Percentiles rank a stretch among this genome's conserved stretches.
These are phyloP conservation scores for Hyaloscypha hepaticicola DNA, from an alignment of 495 filamentous ascomycete genomes.

Conservation along the genomic window DNA sequence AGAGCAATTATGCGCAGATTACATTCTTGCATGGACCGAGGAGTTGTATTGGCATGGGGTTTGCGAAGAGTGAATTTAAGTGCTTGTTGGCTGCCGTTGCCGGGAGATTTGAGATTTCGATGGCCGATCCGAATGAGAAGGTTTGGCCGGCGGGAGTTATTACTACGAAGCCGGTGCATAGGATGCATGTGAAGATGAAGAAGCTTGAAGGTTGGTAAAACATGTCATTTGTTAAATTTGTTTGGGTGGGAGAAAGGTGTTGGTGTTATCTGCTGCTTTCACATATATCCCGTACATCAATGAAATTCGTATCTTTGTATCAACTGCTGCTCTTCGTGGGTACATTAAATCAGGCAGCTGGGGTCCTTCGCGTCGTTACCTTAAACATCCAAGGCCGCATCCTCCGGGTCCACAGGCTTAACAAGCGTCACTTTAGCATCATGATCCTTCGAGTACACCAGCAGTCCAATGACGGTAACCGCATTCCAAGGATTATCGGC, in stretches of 20 bases:
- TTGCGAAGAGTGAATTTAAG: constrained; percentile 5
- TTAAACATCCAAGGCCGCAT: constrained; percentile 1
- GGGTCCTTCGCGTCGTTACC: too few relatives aligned
- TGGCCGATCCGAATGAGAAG: background rate
- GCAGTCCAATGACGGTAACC: constrained; percentile 73
- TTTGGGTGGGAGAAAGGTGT: too few relatives aligned
- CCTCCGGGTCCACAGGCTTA: constrained; percentile 18
- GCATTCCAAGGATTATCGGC: constrained; percentile 79
- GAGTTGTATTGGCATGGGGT: constrained; percentile 3
- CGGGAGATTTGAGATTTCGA: constrained; percentile 6
- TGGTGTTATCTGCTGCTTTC: too few relatives aligned
- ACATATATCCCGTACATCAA: too few relatives aligned
- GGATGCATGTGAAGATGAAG: constrained; percentile 1
- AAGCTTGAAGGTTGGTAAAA: constrained; percentile 22
- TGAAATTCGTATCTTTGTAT: too few relatives aligned
- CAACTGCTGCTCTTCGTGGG: too few relatives aligned
- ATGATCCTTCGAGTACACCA: constrained; percentile 56
- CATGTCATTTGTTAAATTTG: too few relatives aligned
- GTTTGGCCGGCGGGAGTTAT: background rate
- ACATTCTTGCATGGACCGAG: constrained; percentile 7
- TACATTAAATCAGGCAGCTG: too few relatives aligned
- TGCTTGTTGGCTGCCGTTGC: background rate
- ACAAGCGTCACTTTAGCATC: constrained; percentile 23
- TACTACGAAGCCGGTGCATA: constrained; percentile 2
- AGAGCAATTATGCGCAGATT: constrained; percentile 6